phyloP scores from a whole-genome alignment of 140 eudicot genomes.

The Erigeron philadelphicus region DNA sequence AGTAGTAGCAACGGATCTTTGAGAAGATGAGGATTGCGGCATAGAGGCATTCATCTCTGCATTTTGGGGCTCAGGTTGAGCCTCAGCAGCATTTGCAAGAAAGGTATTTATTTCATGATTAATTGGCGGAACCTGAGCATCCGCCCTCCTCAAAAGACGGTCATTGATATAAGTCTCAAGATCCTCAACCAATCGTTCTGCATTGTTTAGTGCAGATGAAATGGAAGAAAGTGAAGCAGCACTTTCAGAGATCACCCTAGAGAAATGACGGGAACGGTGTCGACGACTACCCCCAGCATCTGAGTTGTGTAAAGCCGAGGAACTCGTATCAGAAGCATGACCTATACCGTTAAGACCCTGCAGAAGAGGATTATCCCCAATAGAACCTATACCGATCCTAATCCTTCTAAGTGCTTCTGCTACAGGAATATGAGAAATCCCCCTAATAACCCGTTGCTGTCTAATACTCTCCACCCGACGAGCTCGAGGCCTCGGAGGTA shows the following conservation, averaged over 20 bases:
- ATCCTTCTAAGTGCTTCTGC: slow-evolving; percentile 76
- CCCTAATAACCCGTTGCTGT: slow-evolving; percentile 48
- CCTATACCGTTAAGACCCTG: slow-evolving; percentile 30
- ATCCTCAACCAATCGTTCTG: slow-evolving; percentile 68
- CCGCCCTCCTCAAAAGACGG: slow-evolving; percentile 38
- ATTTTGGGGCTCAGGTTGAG: slow-evolving; percentile 41
- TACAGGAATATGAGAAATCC: slow-evolving; percentile 62
- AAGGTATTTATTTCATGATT: slow-evolving; percentile 36
- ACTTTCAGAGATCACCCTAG: slow-evolving; percentile 66
- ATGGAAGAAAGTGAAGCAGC: slow-evolving; percentile 76
- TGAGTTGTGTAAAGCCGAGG: slow-evolving; percentile 24
- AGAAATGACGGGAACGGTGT: slow-evolving; percentile 45
- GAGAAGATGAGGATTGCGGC: slow-evolving; percentile 35
- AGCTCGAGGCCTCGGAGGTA: slow-evolving; percentile 84
- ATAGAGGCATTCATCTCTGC: slow-evolving; percentile 35
- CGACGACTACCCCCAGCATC: slow-evolving; percentile 39
- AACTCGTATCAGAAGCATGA: slow-evolving; percentile 18
- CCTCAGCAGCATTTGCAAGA: slow-evolving; percentile 29
- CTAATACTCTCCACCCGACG: slow-evolving; percentile 68
- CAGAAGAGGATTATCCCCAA: slow-evolving; percentile 35
- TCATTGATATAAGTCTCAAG: slow-evolving; percentile 47
- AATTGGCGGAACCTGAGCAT: slow-evolving; percentile 27
- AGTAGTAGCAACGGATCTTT: slow-evolving; percentile 36
- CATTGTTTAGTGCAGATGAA: slow-evolving; percentile 59
- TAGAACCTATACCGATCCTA: slow-evolving; percentile 55